Evolutionary conservation across 441 rosid genomes (phyloP), one percentile per base, ranked within the genome.

Genomic region (Aleurites moluccanus): DNA sequence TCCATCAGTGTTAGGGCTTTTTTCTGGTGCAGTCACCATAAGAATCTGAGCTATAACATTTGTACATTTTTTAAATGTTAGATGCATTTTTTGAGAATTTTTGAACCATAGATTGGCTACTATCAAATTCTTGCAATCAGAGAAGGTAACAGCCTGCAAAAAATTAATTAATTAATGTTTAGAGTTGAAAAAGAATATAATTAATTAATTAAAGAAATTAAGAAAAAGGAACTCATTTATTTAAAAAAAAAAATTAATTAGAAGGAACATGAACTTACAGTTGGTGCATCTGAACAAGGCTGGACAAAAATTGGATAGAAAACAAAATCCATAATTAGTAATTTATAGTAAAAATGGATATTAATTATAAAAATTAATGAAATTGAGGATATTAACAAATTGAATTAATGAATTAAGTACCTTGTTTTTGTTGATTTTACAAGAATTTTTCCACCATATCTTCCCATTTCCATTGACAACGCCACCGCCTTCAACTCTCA

Each of bases 1-100:
- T 0, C 98, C 98, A 62, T 94, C 98, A 0, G 98, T 94, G 77
- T 94, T 94, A n/a, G 98, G 98, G 73, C 98, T 94, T 4, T 85
- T 63, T 13, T 65, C 88, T 0, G 98, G 97, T 45, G 97, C 90
- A 6, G 73, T 80, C 33, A 94, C 84, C 40, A 66, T 33, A 35
- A 94, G 87, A 59, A 85, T 82, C 66, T 73, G 66, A 38, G 88
- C 95, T 59, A 74, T 79, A 0, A 91, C 97, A 67, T 92, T 91
- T 0, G 66, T 9, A 49, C 97, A 88, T 9, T 84, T 74, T 44
- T 86, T 81, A 79, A 95, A 86, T 9, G 75, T 66, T 11, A 95
- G 42, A 77, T 95, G 99, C 93, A 95, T 91, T 75, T 92, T 86
- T 45, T 92, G 99, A 28, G 97, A 89, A 64, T 95, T 83, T 81